Conservation (phyloP, 768 basidiomycete genomes). For the Baorangia bicolor region DNA sequence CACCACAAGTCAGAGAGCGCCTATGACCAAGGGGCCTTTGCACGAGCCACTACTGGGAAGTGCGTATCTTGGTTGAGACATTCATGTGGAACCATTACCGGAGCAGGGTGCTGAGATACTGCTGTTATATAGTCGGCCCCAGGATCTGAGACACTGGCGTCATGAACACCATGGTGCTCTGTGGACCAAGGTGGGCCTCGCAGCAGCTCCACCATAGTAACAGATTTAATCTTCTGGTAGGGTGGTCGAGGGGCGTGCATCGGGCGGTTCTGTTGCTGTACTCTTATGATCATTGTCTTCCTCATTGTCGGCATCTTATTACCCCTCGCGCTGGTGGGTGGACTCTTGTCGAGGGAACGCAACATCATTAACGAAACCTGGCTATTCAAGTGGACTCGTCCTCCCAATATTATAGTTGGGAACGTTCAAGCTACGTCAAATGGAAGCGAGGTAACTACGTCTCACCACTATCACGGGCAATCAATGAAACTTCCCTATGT, state of each 20-base stretch:
- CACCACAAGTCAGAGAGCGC: conserved; percentile 33
- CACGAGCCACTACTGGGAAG: conserved; percentile 30
- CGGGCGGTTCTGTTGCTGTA: conserved; percentile 76
- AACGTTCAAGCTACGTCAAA: conserved; percentile 39
- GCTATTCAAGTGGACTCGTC: conserved; percentile 64
- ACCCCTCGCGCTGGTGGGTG: conserved; percentile 62
- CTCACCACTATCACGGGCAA: neutral
- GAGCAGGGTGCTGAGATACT: conserved; percentile 3
- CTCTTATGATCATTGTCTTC: conserved; percentile 62
- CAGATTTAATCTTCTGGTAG: conserved; percentile 31
- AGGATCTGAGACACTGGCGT: conserved; percentile 50
- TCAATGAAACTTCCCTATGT: conserved; percentile 18
- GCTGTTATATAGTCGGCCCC: conserved; percentile 13
- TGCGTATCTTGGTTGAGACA: conserved; percentile 23
- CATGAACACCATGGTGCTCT: conserved; percentile 58
- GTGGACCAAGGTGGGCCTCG: conserved; percentile 58
- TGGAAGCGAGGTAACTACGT: conserved; percentile 45
- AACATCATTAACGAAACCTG: conserved; percentile 1
- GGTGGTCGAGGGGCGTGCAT: conserved; percentile 60
- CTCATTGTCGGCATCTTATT: conserved; percentile 65
- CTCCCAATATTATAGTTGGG: conserved; percentile 65
- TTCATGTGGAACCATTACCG: neutral
- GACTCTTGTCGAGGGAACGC: neutral
- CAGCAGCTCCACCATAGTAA: neutral
- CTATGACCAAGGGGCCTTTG: conserved; percentile 45